Evolutionary conservation across 2,329 filamentous ascomycete species (phyloP).

Genomic region (Aspergillus brunneoviolaceus): DNA sequence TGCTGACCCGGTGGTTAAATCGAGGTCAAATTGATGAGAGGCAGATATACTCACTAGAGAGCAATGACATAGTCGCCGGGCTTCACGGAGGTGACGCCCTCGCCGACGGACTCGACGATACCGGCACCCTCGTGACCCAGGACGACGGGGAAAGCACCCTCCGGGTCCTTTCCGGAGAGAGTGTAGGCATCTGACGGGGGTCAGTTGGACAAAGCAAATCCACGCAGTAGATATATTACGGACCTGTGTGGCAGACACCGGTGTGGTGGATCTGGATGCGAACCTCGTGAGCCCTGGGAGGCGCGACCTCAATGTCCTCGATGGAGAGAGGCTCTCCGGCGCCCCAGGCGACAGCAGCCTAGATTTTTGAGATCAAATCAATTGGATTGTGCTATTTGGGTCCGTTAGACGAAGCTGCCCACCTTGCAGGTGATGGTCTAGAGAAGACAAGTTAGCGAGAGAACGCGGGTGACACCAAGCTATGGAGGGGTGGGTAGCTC

Average conservation of each 20-base stretch:
- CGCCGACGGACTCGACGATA: conserved; percentile 88
- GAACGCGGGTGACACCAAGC: not conserved
- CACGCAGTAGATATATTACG: not conserved
- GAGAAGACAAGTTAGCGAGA: conserved; percentile 12
- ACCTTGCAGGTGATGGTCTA: conserved; percentile 91
- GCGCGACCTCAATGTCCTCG: conserved; percentile 88
- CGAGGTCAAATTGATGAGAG: not conserved
- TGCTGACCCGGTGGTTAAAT: conserved; percentile 56
- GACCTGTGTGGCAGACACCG: conserved; percentile 96
- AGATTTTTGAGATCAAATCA: not conserved
- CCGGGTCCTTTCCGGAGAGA: conserved; percentile 92
- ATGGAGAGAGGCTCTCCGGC: conserved; percentile 84
- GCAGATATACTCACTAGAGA: conserved; percentile 67
- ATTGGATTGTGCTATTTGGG: conserved; percentile 4
- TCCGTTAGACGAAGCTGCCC: conserved; percentile 17
- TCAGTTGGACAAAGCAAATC: not conserved
- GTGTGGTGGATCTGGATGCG: conserved; percentile 97
- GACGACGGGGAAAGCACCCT: conserved; percentile 87
- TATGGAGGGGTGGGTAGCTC: conserved; percentile 15
- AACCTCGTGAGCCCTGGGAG: conserved; percentile 89
- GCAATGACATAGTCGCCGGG: conserved; percentile 87
- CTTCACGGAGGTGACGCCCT: conserved; percentile 94
- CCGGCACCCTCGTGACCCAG: conserved; percentile 90
- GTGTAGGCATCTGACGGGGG: conserved; percentile 75
- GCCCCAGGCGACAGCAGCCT: conserved; percentile 96